Percentiles rank a stretch among this genome's conserved stretches.
Conservation (phyloP, 768 basidiomycete species). For the Cystobasidium ongulense region DNA sequence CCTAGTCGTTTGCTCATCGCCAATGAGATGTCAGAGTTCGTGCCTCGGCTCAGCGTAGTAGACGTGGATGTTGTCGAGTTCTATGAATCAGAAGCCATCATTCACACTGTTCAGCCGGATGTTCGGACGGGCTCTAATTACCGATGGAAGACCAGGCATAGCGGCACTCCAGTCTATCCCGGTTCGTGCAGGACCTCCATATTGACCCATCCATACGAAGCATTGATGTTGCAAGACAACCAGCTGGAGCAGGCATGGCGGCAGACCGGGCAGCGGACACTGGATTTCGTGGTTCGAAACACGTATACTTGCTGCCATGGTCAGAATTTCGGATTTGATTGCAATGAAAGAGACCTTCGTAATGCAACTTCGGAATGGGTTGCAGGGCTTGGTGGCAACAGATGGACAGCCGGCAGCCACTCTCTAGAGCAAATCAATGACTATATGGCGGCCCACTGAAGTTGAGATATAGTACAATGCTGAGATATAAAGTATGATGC, state of each 20-base stretch:
- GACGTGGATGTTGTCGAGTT: background rate
- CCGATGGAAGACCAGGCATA: background rate
- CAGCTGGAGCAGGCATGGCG: conserved; percentile 13
- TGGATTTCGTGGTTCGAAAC: background rate
- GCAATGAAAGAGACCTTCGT: background rate
- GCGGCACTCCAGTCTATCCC: conserved; percentile 13
- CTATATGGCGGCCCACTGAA: too few species aligned
- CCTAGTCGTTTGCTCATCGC: conserved; percentile 23
- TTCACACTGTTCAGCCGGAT: background rate
- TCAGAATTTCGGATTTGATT: background rate
- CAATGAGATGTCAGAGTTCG: background rate
- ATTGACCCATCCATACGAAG: conserved; percentile 11
- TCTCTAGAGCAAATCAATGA: too few species aligned
- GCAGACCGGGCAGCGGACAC: background rate
- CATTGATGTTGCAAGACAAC: conserved; percentile 1
- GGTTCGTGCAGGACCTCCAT: background rate
- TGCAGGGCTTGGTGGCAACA: too few species aligned
- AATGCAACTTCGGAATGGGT: background rate
- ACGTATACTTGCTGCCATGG: background rate
- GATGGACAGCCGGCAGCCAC: too few species aligned
- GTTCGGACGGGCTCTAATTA: background rate
- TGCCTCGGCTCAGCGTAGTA: conserved; percentile 8
- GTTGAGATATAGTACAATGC: too few species aligned
- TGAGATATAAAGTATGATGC: too few species aligned
- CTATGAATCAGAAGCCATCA: background rate